Conservation (phyloP, 2,329 filamentous ascomycete species). For the Fusarium fujikuroi region DNA sequence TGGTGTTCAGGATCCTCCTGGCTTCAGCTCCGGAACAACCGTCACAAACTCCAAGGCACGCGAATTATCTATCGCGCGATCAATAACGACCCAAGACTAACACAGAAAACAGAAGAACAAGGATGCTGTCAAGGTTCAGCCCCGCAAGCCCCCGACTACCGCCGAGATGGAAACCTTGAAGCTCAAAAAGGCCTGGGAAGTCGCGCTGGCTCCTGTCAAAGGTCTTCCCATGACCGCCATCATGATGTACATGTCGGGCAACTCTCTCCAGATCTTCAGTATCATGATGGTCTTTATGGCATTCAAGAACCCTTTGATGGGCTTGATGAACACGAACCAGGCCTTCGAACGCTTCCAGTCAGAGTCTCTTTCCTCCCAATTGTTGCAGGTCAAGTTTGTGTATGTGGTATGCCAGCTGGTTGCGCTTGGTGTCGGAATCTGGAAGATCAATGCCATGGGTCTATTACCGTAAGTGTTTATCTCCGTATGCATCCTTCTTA, state of each 20-base stretch:
- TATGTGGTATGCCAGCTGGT: slow-evolving; percentile 90
- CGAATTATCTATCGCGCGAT: neutral
- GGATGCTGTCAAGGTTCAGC: slow-evolving; percentile 61
- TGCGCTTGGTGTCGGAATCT: slow-evolving; percentile 85
- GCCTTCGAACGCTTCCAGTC: slow-evolving; percentile 94
- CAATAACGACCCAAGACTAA: slow-evolving; percentile 11
- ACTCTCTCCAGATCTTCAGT: slow-evolving; percentile 97
- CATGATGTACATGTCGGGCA: slow-evolving; percentile 99
- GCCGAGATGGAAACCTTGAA: slow-evolving; percentile 96
- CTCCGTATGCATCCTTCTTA: no score
- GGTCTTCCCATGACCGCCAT: slow-evolving; percentile 97
- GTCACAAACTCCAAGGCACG: slow-evolving; percentile 65
- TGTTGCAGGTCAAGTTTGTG: slow-evolving; percentile 85
- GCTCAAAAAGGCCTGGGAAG: slow-evolving; percentile 98
- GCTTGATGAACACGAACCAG: slow-evolving; percentile 82
- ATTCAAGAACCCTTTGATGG: slow-evolving; percentile 94
- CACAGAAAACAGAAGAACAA: slow-evolving; percentile 57
- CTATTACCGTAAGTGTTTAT: slow-evolving; percentile 79
- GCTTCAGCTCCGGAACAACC: slow-evolving; percentile 71
- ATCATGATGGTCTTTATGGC: slow-evolving; percentile 99
- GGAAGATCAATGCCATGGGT: slow-evolving; percentile 98
- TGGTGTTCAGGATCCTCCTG: slow-evolving; percentile 85
- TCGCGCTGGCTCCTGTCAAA: slow-evolving; percentile 93
- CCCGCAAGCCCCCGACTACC: slow-evolving; percentile 74
- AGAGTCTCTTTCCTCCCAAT: slow-evolving; percentile 75